These are phyloP conservation scores for Salix udensis DNA, from an alignment of 345 rosid species.

Conservation along the genomic window DNA sequence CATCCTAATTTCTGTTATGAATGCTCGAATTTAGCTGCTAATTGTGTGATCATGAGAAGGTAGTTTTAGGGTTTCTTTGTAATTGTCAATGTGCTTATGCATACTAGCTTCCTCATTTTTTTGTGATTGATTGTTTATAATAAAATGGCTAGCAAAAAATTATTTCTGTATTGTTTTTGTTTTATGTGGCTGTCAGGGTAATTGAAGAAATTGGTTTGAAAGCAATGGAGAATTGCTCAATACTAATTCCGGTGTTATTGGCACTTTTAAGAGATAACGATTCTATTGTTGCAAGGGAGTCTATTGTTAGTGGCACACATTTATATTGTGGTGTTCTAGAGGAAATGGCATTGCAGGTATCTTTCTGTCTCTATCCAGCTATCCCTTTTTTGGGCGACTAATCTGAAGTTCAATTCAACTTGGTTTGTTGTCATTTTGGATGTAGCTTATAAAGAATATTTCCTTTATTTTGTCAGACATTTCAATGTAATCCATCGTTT, in stretches of 20 bases:
- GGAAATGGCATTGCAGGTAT: constrained; percentile 83
- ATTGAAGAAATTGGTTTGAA: constrained; percentile 70
- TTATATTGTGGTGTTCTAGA: constrained; percentile 59
- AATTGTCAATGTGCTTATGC: not conserved
- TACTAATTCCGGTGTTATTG: constrained; percentile 56
- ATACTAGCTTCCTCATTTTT: too few relatives aligned
- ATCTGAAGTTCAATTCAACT: not conserved
- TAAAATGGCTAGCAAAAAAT: too few relatives aligned
- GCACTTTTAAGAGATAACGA: constrained; percentile 58
- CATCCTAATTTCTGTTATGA: not conserved
- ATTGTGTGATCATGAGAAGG: not conserved
- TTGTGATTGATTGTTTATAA: too few relatives aligned
- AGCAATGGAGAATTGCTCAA: constrained; percentile 55
- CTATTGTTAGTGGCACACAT: constrained; percentile 59
- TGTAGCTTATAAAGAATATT: not conserved
- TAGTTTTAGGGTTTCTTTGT: not conserved
- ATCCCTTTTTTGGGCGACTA: not conserved
- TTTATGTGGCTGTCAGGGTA: constrained; percentile 52
- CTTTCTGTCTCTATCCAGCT: not conserved
- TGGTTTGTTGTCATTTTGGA: not conserved
- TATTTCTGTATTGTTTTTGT: not conserved
- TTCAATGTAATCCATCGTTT: not conserved
- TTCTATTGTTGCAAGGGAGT: constrained; percentile 51
- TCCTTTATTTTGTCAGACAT: not conserved
- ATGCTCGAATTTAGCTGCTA: not conserved